Conservation (phyloP, 305 asterid species). For the Fraxinus albicans region DNA sequence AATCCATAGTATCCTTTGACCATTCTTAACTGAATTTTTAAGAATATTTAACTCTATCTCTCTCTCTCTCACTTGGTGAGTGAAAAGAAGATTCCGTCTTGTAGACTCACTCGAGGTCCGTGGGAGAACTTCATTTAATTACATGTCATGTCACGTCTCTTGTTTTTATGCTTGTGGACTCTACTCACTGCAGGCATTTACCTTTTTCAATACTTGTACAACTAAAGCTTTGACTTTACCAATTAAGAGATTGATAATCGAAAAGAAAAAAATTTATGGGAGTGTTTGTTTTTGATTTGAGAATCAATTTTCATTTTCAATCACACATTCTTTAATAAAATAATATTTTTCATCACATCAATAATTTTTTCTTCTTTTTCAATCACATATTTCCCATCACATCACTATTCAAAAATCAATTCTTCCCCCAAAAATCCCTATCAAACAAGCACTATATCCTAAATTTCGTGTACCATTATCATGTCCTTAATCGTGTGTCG, state of each 20-base stretch:
- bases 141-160: neutral
- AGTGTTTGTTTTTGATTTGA: too few species aligned
- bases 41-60: neutral
- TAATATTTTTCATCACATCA: too few species aligned
- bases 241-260: too few species aligned
- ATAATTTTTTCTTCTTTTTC: too few species aligned
- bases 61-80: neutral
- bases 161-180: neutral
- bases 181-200: neutral
- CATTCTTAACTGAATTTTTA: neutral
- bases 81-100: slow-evolving; percentile 3
- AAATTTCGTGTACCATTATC: neutral
- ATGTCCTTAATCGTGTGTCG: neutral
- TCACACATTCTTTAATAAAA: too few species aligned
- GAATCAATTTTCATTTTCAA: too few species aligned
- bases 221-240: neutral
- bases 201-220: neutral
- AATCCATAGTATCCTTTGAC: neutral
- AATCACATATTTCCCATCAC: too few species aligned
- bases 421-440: too few species aligned
- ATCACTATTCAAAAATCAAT: too few species aligned
- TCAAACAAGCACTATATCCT: neutral
- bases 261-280: too few species aligned
- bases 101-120: slow-evolving; percentile 2
- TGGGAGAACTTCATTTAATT: neutral